Evolutionary conservation across 2,329 filamentous ascomycete species (phyloP).

Genomic region (Stagonosporopsis vannaccii): DNA sequence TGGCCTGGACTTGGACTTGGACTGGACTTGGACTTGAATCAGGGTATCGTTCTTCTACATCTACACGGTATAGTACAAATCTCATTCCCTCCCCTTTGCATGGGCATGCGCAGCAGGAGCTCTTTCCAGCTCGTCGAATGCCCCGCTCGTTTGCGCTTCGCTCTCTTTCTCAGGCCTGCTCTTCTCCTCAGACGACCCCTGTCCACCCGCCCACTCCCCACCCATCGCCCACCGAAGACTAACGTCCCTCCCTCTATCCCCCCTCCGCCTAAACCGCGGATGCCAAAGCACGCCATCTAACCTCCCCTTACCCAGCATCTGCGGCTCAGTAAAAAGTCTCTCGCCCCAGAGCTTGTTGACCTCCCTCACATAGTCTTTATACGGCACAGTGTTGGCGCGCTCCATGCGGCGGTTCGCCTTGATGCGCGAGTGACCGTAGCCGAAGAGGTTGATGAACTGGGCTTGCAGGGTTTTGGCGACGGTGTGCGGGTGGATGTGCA

Average conservation of each 20-base stretch:
- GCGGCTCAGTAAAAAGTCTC: conserved; percentile 34
- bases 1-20: background rate
- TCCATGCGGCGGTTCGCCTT: conserved; percentile 39
- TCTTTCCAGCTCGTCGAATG: background rate
- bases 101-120: background rate
- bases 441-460: conserved; percentile 42
- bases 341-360: conserved; percentile 43
- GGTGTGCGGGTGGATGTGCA: conserved; percentile 34
- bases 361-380: conserved; percentile 33
- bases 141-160: no score
- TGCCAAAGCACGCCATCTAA: conserved; percentile 4
- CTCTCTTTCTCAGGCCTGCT: no score
- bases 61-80: background rate
- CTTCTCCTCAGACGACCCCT: no score
- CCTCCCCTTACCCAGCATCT: conserved; percentile 2
- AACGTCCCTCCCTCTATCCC: background rate
- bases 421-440: conserved; percentile 27
- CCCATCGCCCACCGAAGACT: conserved; percentile 2
- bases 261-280: conserved; percentile 2
- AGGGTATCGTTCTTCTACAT: background rate
- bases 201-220: background rate
- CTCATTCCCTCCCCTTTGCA: background rate
- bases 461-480: conserved; percentile 38
- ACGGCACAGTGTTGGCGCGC: conserved; percentile 27
- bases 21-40: background rate